A percentile compares a stretch with the other conserved stretches of the same genome.
Evolutionary conservation across 225 moss, liverwort and hornwort genomes (phyloP).

Genomic region (Thuidium tamariscinum): DNA sequence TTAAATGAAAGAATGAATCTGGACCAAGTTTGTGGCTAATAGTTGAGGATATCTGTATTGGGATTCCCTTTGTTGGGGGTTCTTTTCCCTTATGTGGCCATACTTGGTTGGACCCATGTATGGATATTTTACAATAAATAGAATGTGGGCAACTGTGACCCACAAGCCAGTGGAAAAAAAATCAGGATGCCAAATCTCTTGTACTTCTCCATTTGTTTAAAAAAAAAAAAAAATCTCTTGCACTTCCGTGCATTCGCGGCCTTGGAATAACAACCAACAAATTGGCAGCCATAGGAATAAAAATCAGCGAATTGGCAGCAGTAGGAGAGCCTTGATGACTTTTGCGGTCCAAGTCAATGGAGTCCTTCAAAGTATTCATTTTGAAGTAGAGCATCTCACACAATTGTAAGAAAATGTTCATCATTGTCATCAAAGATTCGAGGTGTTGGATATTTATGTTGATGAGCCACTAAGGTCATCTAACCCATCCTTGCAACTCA

Average conservation of each 20-base stretch:
- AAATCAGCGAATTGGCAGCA: background rate
- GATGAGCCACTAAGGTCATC: too few species aligned
- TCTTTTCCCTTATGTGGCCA: background rate
- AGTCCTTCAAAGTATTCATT: background rate
- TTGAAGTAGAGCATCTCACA: background rate
- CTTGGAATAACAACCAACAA: background rate
- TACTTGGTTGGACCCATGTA: background rate
- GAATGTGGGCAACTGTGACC: background rate
- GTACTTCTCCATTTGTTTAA: too few species aligned
- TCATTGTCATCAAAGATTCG: too few species aligned
- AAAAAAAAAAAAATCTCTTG: background rate
- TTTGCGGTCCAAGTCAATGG: background rate
- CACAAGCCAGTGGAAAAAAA: background rate
- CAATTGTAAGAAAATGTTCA: background rate
- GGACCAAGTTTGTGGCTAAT: background rate
- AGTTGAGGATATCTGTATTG: background rate
- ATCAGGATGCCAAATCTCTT: background rate
- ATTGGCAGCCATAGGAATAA: background rate
- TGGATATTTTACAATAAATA: background rate
- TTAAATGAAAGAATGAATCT: background rate
- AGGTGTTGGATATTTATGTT: too few species aligned
- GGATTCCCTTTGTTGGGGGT: too few species aligned
- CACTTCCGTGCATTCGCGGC: background rate
- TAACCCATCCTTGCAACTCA: background rate
- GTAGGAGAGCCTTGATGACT: background rate